Evolutionary conservation across 2,329 filamentous ascomycete species (phyloP), one percentile per base, ranked within the genome.

Genomic region (Stemphylium vesicarium): DNA sequence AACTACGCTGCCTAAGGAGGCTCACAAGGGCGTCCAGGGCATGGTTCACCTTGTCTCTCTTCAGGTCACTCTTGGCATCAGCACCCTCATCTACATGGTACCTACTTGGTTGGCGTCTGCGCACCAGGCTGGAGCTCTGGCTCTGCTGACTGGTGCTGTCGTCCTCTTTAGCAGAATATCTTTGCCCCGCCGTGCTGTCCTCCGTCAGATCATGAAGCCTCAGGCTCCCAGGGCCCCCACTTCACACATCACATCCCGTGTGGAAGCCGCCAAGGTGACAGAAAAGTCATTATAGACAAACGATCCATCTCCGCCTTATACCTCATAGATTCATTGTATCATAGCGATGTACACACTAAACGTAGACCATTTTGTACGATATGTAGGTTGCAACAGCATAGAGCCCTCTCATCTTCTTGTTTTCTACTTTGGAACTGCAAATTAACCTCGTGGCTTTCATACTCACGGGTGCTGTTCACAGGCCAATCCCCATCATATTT

Each of bases 61-160:
- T 63, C 95, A 99, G 78, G 93, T 92, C 22, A 81, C 87, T 0
- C 84, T 99, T 4, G 95, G 95, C 20, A 96, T 99, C 74, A 87
- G 84, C 60, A 99, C 95, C 0, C 82, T 99, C 56, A 88, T 96
- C 68, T 98, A 97, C 79, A 88, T 99, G 74, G 93, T 99, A 0
- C 95, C 96, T 4, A 89, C 89, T 2, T 88, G 89, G 59, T 80
- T 99, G 9, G 95, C 94, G 0, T 92, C 94, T 3, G 88, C 91
- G 7, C 95, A 99, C 76, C 95, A 99, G 78, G 95, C 95, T 2
- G 94, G 95, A 35, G 91, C 88, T 56, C 78, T 99, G 63, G 91
- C 91, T 2, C 80, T 99, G 16, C 78, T 99, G 57, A 96, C 91
- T 0, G 92, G 91, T 39, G 88, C 88, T 0, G 80, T 96, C 18